These are phyloP conservation scores for Lophium mytilinum DNA, from an alignment of 495 filamentous ascomycete species.

Conservation along the genomic window DNA sequence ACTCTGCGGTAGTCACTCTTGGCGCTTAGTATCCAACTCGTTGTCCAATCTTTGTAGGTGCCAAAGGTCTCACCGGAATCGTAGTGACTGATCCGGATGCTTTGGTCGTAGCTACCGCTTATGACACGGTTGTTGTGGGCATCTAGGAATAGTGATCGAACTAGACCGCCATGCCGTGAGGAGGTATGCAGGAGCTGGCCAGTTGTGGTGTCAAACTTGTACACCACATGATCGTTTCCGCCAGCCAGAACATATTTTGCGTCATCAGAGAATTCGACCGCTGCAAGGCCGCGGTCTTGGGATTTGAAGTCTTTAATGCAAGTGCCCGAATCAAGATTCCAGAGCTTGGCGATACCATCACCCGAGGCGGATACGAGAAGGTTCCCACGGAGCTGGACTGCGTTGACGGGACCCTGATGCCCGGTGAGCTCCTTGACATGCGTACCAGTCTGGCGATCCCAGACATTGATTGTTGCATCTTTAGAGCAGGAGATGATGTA, in stretches of 20 bases:
- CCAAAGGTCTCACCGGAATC: slow-evolving; percentile 62
- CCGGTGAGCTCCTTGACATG: slow-evolving; percentile 69
- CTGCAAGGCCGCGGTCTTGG: slow-evolving; percentile 84
- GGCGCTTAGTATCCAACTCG: slow-evolving; percentile 90
- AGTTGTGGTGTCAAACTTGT: slow-evolving; percentile 87
- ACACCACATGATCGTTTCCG: slow-evolving; percentile 88
- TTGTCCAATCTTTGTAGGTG: slow-evolving; percentile 81
- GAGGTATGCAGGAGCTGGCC: slow-evolving; percentile 73
- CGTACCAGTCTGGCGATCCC: slow-evolving; percentile 72
- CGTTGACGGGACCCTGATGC: slow-evolving; percentile 88
- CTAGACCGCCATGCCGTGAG: slow-evolving; percentile 68
- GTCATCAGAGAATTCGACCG: slow-evolving; percentile 91
- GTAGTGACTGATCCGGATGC: slow-evolving; percentile 86
- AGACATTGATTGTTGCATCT: slow-evolving; percentile 83
- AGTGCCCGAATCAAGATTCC: slow-evolving; percentile 79
- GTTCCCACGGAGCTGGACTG: slow-evolving; percentile 86
- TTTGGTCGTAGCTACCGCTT: slow-evolving; percentile 87
- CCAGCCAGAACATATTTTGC: slow-evolving; percentile 81
- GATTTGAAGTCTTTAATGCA: slow-evolving; percentile 81
- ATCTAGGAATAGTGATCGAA: slow-evolving; percentile 84
- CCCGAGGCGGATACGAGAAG: slow-evolving; percentile 86
- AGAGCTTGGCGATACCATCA: slow-evolving; percentile 85
- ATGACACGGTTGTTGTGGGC: slow-evolving; percentile 71
- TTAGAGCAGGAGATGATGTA: slow-evolving; percentile 96
- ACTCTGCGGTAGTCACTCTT: slow-evolving; percentile 92